phyloP scores from a whole-genome alignment of 768 basidiomycete genomes.

The Leccinum arenicola region DNA sequence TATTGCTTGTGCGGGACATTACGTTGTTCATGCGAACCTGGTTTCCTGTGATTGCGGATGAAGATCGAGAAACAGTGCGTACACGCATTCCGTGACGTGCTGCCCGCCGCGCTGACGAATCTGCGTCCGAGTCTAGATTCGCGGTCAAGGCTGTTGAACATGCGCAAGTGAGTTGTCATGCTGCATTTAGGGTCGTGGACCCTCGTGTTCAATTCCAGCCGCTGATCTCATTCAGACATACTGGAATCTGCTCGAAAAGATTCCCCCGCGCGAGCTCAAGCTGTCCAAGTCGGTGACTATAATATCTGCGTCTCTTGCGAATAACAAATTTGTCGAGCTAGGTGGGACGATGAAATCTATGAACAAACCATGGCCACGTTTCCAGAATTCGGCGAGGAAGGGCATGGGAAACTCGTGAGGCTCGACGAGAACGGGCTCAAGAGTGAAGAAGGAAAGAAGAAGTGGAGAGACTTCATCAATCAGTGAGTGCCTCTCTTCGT shows the following conservation, averaged over 20 bases:
- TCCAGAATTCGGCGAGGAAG: slow-evolving; percentile 66
- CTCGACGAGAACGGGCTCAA: slow-evolving; percentile 95
- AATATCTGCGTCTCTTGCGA: slow-evolving; percentile 3
- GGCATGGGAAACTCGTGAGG: slow-evolving; percentile 45
- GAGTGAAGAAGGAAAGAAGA: slow-evolving; percentile 78
- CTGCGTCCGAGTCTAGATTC: slow-evolving; percentile 22
- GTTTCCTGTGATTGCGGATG: slow-evolving; percentile 3
- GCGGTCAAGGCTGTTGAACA: slow-evolving; percentile 93
- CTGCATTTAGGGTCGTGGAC: neutral
- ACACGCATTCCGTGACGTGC: neutral
- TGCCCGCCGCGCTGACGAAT: slow-evolving; percentile 9
- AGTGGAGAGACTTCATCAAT: slow-evolving; percentile 87
- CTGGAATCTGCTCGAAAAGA: slow-evolving; percentile 87
- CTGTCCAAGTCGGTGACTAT: slow-evolving; percentile 68
- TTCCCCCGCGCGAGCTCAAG: slow-evolving; percentile 70
- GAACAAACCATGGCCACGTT: slow-evolving; percentile 72
- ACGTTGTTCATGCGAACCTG: slow-evolving; percentile 19
- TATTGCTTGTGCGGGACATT: slow-evolving; percentile 8
- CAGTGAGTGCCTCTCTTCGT: slow-evolving; percentile 40
- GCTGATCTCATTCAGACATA: slow-evolving; percentile 62
- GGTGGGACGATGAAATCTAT: slow-evolving; percentile 90
- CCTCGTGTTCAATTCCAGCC: slow-evolving; percentile 7
- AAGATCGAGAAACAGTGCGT: slow-evolving; percentile 97
- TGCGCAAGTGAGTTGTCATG: slow-evolving; percentile 68
- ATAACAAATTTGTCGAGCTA: slow-evolving; percentile 32